Evolutionary conservation across 2,329 filamentous ascomycete genomes (phyloP).

Genomic region (Arthrinium phaeospermum): DNA sequence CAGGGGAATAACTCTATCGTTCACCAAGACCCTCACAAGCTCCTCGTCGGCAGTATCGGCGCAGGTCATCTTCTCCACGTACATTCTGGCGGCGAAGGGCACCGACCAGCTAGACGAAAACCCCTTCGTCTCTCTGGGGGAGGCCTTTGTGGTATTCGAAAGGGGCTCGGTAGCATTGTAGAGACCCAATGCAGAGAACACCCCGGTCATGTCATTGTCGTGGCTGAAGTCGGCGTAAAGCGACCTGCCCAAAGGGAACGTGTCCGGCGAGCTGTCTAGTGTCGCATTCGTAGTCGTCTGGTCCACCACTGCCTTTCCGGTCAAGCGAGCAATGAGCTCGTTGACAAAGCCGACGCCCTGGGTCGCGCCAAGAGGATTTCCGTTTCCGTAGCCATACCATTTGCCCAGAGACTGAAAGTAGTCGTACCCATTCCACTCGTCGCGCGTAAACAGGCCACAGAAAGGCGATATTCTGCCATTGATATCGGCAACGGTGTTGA

Average conservation of each 20-base stretch:
- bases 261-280: slow-evolving; percentile 68
- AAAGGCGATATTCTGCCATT: slow-evolving; percentile 69
- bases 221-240: slow-evolving; percentile 92
- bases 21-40: slow-evolving; percentile 79
- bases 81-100: slow-evolving; percentile 80
- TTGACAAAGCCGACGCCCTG: slow-evolving; percentile 76
- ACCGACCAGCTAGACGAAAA: slow-evolving; percentile 81
- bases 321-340: slow-evolving; percentile 59
- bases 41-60: slow-evolving; percentile 62
- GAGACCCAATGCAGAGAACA: slow-evolving; percentile 78
- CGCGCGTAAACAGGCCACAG: slow-evolving; percentile 73
- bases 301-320: slow-evolving; percentile 70
- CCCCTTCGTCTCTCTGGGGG: slow-evolving; percentile 62
- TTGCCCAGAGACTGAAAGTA: slow-evolving; percentile 83
- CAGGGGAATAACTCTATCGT: slow-evolving; percentile 80
- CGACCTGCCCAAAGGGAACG: slow-evolving; percentile 72
- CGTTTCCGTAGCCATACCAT: slow-evolving; percentile 81
- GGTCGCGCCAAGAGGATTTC: slow-evolving; percentile 79
- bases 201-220: slow-evolving; percentile 83
- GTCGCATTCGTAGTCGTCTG: slow-evolving; percentile 79
- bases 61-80: slow-evolving; percentile 88
- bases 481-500: slow-evolving; percentile 73
- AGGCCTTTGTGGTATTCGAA: slow-evolving; percentile 54
- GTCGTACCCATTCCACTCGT: slow-evolving; percentile 80
- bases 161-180: slow-evolving; percentile 70